Percentiles rank a stretch among this genome's conserved stretches.
Evolutionary conservation across 352 stramenopile species (phyloP).

Genomic region (Pythium brachiatum): DNA sequence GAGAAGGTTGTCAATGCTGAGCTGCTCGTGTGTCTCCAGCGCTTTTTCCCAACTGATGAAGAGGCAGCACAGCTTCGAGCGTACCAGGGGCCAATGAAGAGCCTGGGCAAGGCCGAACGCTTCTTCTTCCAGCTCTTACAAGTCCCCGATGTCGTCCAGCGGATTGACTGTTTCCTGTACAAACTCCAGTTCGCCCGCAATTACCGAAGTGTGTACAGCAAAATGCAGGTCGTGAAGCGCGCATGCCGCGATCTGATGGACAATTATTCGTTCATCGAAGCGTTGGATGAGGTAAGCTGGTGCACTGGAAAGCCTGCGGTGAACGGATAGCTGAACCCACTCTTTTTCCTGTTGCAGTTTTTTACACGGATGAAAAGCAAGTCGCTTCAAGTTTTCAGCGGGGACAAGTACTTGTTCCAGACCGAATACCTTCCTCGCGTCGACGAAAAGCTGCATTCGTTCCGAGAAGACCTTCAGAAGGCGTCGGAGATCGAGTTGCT

Average conservation of each 20-base stretch:
- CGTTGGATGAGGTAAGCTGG: constrained; percentile 36
- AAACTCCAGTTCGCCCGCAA: constrained; percentile 63
- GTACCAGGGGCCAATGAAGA: constrained; percentile 42
- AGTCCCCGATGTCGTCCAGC: constrained; percentile 50
- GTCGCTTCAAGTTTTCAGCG: constrained; percentile 37
- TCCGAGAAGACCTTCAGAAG: constrained; percentile 52
- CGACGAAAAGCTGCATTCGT: constrained; percentile 59
- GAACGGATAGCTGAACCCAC: not conserved
- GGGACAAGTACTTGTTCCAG: constrained; percentile 33
- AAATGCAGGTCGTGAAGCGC: constrained; percentile 58
- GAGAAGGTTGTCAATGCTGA: constrained; percentile 55
- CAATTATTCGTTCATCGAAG: constrained; percentile 62
- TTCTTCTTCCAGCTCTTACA: constrained; percentile 70
- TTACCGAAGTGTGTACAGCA: constrained; percentile 38
- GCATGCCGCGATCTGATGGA: constrained; percentile 65
- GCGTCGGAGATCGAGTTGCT: constrained; percentile 51
- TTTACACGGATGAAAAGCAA: constrained; percentile 36
- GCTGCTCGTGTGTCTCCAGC: constrained; percentile 65
- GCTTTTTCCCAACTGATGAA: constrained; percentile 72
- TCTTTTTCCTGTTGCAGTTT: constrained; percentile 34
- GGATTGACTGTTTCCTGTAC: constrained; percentile 76
- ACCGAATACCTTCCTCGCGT: constrained; percentile 33
- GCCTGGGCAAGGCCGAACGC: constrained; percentile 64
- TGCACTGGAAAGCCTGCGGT: too few relatives aligned
- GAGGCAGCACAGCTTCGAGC: constrained; percentile 44